These are phyloP conservation scores for Stipa capillata DNA, from an alignment of 176 grass and related monocot genomes.

Conservation along the genomic window DNA sequence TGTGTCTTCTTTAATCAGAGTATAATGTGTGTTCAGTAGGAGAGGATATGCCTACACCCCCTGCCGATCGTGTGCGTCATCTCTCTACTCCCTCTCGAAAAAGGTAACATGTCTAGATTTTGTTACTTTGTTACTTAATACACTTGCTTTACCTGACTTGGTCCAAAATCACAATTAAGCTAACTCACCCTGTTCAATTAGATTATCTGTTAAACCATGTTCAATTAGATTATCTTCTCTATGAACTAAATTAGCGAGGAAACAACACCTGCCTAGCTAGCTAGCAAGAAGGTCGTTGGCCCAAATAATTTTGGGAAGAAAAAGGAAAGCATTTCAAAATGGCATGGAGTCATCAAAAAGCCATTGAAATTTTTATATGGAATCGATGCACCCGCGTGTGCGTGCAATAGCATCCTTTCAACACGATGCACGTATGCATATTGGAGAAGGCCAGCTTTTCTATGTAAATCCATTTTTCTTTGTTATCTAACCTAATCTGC, in stretches of 20 bases:
- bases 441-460: background rate
- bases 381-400: background rate
- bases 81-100: no score
- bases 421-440: background rate
- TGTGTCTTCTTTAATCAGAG: no score
- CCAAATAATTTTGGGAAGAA: background rate
- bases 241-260: background rate
- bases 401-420: background rate
- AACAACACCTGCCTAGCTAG: background rate
- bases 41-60: no score
- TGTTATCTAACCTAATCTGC: background rate
- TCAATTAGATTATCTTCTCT: background rate
- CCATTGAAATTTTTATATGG: background rate
- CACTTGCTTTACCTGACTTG: slow-evolving; percentile 9
- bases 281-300: background rate
- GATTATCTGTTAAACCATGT: background rate
- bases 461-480: background rate
- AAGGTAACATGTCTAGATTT: no score
- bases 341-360: background rate
- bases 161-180: background rate
- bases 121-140: background rate
- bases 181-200: background rate
- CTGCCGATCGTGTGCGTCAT: no score
- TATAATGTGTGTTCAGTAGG: no score
- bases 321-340: background rate